Conservation (phyloP, 2,329 filamentous ascomycete species). For the Monosporascus sp. region DNA sequence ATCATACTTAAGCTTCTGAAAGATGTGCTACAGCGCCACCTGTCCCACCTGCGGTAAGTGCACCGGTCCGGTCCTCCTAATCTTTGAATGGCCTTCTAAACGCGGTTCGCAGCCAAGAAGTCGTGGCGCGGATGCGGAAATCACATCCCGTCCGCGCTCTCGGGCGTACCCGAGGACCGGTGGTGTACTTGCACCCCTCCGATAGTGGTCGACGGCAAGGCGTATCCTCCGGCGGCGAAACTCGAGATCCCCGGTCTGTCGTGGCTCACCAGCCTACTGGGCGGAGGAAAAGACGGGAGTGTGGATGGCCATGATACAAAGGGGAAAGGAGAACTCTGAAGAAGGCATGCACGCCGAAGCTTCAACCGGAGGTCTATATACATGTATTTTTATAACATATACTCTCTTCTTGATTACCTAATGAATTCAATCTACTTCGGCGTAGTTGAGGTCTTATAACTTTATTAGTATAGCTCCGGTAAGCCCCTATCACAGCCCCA, state of each 20-base stretch:
- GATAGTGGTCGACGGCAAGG: constrained; percentile 37
- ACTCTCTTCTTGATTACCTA: not conserved
- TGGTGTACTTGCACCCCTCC: constrained; percentile 45
- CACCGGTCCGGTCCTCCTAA: not conserved
- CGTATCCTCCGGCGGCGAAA: constrained; percentile 40
- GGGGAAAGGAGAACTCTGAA: constrained; percentile 13
- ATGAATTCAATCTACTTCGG: not conserved
- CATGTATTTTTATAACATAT: not conserved
- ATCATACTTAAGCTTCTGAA: constrained; percentile 1
- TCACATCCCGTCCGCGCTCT: constrained; percentile 41
- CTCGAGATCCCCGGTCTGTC: constrained; percentile 33
- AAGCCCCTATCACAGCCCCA: not conserved
- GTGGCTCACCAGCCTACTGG: constrained; percentile 29
- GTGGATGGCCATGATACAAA: constrained; percentile 6
- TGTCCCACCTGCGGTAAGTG: constrained; percentile 17
- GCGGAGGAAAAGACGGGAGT: constrained; percentile 10
- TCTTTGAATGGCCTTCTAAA: not conserved
- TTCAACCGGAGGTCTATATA: not conserved
- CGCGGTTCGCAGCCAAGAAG: constrained; percentile 34
- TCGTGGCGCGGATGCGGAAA: constrained; percentile 46
- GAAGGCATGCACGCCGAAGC: not conserved
- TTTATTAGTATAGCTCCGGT: too few species aligned
- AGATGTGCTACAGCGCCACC: constrained; percentile 22
- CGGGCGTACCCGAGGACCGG: constrained; percentile 36
- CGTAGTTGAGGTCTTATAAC: too few species aligned